A percentile compares a stretch with the other conserved stretches of the same genome.
These are phyloP conservation scores for Lanzia echinophila DNA, from an alignment of 2,329 filamentous ascomycete genomes.

Conservation along the genomic window DNA sequence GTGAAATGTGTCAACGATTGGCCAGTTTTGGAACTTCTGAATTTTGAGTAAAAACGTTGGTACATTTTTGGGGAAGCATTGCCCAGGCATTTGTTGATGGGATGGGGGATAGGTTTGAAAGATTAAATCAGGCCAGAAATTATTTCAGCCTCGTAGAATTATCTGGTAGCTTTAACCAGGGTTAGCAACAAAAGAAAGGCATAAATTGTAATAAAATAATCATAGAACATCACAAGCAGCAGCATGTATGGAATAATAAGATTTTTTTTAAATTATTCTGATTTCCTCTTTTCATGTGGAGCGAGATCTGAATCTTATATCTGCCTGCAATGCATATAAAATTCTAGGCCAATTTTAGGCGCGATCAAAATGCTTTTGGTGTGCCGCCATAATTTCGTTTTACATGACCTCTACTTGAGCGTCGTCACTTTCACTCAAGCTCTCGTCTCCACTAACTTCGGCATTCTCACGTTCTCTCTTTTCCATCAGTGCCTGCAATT, in stretches of 20 bases:
- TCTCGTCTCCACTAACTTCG: constrained; percentile 96
- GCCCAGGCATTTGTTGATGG: no score
- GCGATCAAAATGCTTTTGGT: constrained; percentile 15
- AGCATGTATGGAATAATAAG: no score
- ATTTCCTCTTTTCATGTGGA: constrained; percentile 4
- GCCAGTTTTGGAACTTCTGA: constrained; percentile 10
- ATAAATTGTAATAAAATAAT: no score
- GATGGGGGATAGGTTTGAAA: no score
- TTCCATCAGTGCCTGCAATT: constrained; percentile 97
- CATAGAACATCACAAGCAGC: no score
- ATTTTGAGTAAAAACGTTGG: constrained; percentile 16
- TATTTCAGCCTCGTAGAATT: no score
- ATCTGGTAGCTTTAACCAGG: no score
- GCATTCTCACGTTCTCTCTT: constrained; percentile 97
- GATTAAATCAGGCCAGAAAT: no score
- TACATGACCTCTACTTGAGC: constrained; percentile 56
- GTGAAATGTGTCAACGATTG: constrained; percentile 30
- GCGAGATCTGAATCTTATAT: constrained; percentile 15
- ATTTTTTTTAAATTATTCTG: not conserved
- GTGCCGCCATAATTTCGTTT: constrained; percentile 17
- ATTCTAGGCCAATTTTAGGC: constrained; percentile 4
- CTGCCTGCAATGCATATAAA: constrained; percentile 28
- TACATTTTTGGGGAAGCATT: not conserved
- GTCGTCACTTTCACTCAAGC: constrained; percentile 90
- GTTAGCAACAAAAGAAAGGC: no score